Conservation (phyloP, 495 filamentous ascomycete genomes). For the Monascus purpureus region DNA sequence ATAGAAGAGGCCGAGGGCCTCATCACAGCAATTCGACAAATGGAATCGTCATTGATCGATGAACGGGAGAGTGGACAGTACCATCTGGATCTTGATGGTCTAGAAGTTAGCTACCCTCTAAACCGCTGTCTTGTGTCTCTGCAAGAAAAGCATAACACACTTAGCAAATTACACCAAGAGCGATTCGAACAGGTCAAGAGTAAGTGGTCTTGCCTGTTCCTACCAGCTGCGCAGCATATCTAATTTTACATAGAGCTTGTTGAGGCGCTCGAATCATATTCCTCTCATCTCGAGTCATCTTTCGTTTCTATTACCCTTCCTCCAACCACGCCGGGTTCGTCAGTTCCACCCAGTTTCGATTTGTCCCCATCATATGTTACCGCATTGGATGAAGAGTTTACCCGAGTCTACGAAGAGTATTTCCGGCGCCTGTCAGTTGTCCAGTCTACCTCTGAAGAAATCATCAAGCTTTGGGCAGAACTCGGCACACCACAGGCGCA, state of each 20-base stretch:
- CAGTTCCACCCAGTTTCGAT: conserved; percentile 70
- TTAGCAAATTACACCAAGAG: conserved; percentile 72
- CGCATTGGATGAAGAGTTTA: conserved; percentile 78
- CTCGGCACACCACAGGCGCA: conserved; percentile 85
- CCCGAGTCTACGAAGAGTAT: conserved; percentile 90
- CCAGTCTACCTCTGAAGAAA: conserved; percentile 61
- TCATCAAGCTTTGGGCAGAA: conserved; percentile 91
- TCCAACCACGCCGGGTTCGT: conserved; percentile 58
- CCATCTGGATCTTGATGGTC: conserved; percentile 44
- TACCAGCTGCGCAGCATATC: conserved; percentile 6
- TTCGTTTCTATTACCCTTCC: conserved; percentile 74
- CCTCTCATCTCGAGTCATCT: conserved; percentile 77
- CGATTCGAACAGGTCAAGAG: conserved; percentile 90
- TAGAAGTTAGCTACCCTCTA: conserved; percentile 69
- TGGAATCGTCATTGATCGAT: conserved; percentile 83
- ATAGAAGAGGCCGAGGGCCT: conserved; percentile 75
- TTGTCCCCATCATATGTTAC: conserved; percentile 80
- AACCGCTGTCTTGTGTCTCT: conserved; percentile 59
- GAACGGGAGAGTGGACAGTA: conserved; percentile 47
- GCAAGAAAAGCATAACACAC: conserved; percentile 69
- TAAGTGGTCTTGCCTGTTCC: conserved; percentile 25
- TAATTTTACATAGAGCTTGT: conserved; percentile 57
- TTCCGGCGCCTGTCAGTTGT: conserved; percentile 63
- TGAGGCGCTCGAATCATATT: conserved; percentile 85
- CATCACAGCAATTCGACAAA: conserved; percentile 74